phyloP scores from a whole-genome alignment of 2,329 filamentous ascomycete species.

The Calonectria pteridis region DNA sequence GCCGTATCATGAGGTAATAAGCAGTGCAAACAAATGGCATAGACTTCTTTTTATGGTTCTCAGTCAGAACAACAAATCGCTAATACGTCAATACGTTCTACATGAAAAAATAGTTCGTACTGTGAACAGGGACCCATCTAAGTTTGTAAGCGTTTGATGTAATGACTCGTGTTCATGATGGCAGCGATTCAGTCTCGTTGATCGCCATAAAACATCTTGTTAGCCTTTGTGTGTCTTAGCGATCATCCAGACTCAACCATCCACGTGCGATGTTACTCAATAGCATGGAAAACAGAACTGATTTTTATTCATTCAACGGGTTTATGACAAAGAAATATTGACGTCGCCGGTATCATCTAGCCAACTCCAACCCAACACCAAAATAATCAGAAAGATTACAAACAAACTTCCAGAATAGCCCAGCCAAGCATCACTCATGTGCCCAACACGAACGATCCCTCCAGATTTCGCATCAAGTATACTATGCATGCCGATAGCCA shows the following conservation, averaged over 20 bases:
- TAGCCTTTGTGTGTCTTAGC: not conserved
- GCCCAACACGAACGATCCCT: constrained; percentile 24
- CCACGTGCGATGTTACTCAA: too few relatives aligned
- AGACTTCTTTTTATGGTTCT: too few relatives aligned
- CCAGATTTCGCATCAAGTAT: constrained; percentile 8
- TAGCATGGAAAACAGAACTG: not conserved
- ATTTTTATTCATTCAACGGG: constrained; percentile 14
- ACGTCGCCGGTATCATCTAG: constrained; percentile 45
- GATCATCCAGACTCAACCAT: not conserved
- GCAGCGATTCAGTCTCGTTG: not conserved
- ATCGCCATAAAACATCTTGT: not conserved
- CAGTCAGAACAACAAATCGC: too few relatives aligned
- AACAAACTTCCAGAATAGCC: constrained; percentile 12
- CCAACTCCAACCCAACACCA: constrained; percentile 34
- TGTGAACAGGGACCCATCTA: too few relatives aligned
- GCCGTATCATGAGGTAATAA: too few relatives aligned
- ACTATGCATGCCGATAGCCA: constrained; percentile 9
- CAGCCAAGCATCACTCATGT: constrained; percentile 23
- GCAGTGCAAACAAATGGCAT: too few relatives aligned
- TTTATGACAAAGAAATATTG: constrained; percentile 26
- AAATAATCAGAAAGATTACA: constrained; percentile 16
- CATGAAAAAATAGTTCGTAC: too few relatives aligned
- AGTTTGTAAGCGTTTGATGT: too few relatives aligned
- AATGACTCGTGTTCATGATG: not conserved
- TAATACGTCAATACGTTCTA: too few relatives aligned